A percentile compares a stretch with the other conserved stretches of the same genome.
phyloP scores from a whole-genome alignment of 345 rosid species.

The sweet orange (Citrus sinensis) region DNA sequence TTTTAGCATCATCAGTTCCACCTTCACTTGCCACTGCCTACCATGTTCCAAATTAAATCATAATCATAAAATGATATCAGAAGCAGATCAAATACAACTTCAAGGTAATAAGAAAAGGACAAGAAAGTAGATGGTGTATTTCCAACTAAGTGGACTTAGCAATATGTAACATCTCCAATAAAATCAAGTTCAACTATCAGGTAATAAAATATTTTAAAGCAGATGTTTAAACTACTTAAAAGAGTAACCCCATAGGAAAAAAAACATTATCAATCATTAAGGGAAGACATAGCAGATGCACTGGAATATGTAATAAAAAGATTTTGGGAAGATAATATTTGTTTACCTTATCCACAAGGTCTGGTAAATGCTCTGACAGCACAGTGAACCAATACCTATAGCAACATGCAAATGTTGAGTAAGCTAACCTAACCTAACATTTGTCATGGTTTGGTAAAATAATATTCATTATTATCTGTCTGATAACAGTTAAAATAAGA shows the following conservation, averaged over 20 bases:
- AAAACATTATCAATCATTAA: background rate
- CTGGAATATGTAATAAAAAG: background rate
- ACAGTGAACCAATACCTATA: slow-evolving; percentile 95
- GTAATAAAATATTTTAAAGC: background rate
- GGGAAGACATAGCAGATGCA: background rate
- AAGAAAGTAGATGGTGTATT: background rate
- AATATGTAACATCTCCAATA: background rate
- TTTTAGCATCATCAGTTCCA: slow-evolving; percentile 92
- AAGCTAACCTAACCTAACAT: slow-evolving; percentile 7
- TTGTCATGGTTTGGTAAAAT: background rate
- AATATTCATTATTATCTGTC: background rate
- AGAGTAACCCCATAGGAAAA: background rate
- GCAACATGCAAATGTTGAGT: slow-evolving; percentile 11
- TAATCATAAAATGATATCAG: background rate
- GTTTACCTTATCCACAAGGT: slow-evolving; percentile 90
- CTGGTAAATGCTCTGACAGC: slow-evolving; percentile 88
- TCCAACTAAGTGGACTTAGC: background rate
- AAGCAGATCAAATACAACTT: background rate
- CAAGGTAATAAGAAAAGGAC: background rate
- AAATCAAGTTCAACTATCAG: background rate
- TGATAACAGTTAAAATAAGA: background rate
- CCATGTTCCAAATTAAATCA: slow-evolving; percentile 23
- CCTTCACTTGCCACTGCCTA: slow-evolving; percentile 99
- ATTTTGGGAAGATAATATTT: slow-evolving; percentile 5
- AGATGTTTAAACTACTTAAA: background rate